Evolutionary conservation across 495 filamentous ascomycete species (phyloP), one percentile per base, ranked within the genome.

Genomic region (Peziza echinospora): DNA sequence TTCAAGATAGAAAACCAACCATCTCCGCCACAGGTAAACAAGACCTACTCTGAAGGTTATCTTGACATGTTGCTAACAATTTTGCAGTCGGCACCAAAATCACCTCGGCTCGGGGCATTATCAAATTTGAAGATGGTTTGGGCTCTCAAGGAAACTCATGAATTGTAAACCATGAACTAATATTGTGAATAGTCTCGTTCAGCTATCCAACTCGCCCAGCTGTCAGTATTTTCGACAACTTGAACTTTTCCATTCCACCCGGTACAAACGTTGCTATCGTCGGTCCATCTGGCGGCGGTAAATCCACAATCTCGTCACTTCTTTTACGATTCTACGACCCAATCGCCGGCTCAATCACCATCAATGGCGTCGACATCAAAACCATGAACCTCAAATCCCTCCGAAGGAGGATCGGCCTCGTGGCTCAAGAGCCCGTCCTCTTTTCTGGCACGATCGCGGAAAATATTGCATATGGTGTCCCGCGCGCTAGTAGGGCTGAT

Each of bases 391-490:
- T 83, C 44, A 99, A 96, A 62, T 81, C 80, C 10, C 70, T 99
- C n/a, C 75, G 89, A 24, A 73, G 89, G 28, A 84, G 87, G 60
- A 92, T 99, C 52, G 89, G 89, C 49, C 76, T 93, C 56, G 89
- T 99, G 4, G 71, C 84, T 4, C 89, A 99, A 61, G 89, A 99
- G 59, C 89, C 89, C 1, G 85, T 94, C 5, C 70, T 99, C 11
- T 93, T 99, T 64, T 93, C 84, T 1, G 89, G 91, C 28, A 84
- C 82, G 0, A 83, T 99, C 51, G 86, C 89, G 0, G 87, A 96
- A 52, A 99, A 99, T 50, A 96, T 99, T 44, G 71, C 89, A 2
- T 96, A 99, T 54, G 91, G 85, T 26, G 78, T 78, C 47, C 89
- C 91, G 5, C 53, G 66, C 30, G 91, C 89, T 2, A 78, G 76